phyloP scores from a whole-genome alignment of 371 early-diverging fungal genomes.

The Mucor irregularis region DNA sequence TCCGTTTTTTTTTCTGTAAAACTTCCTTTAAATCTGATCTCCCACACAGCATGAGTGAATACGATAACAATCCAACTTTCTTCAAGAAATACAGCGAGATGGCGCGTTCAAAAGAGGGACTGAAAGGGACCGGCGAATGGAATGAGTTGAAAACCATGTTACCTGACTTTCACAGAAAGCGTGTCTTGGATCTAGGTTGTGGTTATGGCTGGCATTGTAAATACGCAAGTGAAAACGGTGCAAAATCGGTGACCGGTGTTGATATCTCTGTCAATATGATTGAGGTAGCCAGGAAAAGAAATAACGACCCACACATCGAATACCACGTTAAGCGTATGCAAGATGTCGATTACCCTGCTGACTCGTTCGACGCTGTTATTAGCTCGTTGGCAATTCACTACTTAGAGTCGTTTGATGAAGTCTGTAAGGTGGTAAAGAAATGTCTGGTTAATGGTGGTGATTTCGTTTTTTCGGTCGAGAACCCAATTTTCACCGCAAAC shows the following conservation, averaged over 20 bases:
- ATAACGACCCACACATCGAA: not conserved
- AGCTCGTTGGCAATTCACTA: slow-evolving; percentile 26
- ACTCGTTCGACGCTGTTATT: slow-evolving; percentile 19
- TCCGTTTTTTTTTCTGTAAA: no score
- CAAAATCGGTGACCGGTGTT: slow-evolving; percentile 8
- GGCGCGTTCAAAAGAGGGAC: slow-evolving; percentile 15
- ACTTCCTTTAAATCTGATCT: no score
- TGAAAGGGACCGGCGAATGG: slow-evolving; percentile 23
- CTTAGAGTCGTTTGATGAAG: slow-evolving; percentile 14
- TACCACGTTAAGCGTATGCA: slow-evolving; percentile 10
- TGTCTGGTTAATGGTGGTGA: slow-evolving; percentile 9
- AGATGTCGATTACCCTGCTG: slow-evolving; percentile 4
- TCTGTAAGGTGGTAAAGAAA: slow-evolving; percentile 1
- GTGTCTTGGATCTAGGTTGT: slow-evolving; percentile 22
- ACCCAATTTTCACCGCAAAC: slow-evolving; percentile 23
- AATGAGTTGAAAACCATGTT: slow-evolving; percentile 18
- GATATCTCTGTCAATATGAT: slow-evolving; percentile 23
- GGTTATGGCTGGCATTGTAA: slow-evolving; percentile 27
- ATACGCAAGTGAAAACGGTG: slow-evolving; percentile 22
- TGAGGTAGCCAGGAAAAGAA: slow-evolving; percentile 9
- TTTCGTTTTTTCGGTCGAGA: slow-evolving; percentile 25
- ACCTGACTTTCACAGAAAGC: slow-evolving; percentile 11
- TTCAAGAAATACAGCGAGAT: slow-evolving; percentile 19
- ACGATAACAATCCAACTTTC: slow-evolving; percentile 22
- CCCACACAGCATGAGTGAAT: no score